A percentile compares a stretch with the other conserved stretches of the same genome.
Evolutionary conservation across 2,329 filamentous ascomycete species (phyloP).

Genomic region (Verticillium albo-atrum): DNA sequence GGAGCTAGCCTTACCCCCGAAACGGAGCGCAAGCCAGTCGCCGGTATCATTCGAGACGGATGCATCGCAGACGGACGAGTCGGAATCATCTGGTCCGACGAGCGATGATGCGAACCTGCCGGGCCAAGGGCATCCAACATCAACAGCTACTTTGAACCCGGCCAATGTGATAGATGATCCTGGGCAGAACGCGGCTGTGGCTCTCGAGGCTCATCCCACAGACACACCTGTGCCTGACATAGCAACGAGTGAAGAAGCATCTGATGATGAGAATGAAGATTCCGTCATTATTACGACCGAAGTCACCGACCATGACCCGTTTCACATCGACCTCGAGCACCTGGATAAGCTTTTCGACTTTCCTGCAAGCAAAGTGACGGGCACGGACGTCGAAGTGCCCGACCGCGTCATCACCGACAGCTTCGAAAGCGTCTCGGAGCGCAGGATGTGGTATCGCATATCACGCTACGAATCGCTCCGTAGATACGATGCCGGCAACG

Average conservation of each 20-base stretch:
- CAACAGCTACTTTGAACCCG: neutral
- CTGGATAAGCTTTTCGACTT: slow-evolving; percentile 28
- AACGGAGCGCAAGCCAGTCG: slow-evolving; percentile 5
- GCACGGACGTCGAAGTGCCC: slow-evolving; percentile 27
- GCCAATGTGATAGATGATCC: neutral
- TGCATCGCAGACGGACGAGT: neutral
- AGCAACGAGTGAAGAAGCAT: neutral
- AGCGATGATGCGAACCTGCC: neutral
- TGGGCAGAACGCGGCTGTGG: neutral
- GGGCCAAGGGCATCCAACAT: neutral
- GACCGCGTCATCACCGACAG: slow-evolving; percentile 46
- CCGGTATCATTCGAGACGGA: neutral
- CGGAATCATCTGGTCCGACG: neutral
- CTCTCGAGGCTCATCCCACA: neutral
- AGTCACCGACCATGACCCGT: slow-evolving; percentile 6
- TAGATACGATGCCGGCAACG: slow-evolving; percentile 51
- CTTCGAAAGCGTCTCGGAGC: slow-evolving; percentile 51
- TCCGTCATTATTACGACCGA: neutral
- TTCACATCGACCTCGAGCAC: slow-evolving; percentile 24
- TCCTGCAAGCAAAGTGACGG: slow-evolving; percentile 8
- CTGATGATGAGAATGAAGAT: neutral
- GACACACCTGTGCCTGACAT: neutral
- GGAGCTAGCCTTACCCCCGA: neutral
- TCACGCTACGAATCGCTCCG: slow-evolving; percentile 56
- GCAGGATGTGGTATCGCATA: slow-evolving; percentile 61